Evolutionary conservation across 2,329 filamentous ascomycete genomes (phyloP).

Genomic region (Fusarium nygamai): DNA sequence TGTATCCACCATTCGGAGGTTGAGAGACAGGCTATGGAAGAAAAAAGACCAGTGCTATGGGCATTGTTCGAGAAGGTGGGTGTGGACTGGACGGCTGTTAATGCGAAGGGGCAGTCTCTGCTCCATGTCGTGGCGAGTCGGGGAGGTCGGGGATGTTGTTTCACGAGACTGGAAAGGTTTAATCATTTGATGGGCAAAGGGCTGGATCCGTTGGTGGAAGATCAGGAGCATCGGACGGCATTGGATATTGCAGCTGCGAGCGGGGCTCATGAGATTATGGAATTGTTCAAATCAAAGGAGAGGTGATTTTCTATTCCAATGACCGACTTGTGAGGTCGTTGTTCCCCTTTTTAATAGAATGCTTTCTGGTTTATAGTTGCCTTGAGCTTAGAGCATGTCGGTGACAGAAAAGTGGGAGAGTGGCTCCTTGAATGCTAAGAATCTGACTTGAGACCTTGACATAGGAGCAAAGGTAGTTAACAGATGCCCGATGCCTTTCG

Average conservation of each 20-base stretch:
- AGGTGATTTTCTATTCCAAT: too few species aligned
- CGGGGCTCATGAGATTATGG: not conserved
- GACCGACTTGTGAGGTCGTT: not conserved
- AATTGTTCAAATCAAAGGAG: not conserved
- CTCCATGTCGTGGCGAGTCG: not conserved
- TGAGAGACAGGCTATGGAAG: not conserved
- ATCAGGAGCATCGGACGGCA: not conserved
- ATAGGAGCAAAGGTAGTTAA: not conserved
- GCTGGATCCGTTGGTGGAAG: not conserved
- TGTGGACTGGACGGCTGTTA: not conserved
- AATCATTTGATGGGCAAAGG: not conserved
- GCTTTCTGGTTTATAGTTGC: not conserved
- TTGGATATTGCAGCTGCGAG: not conserved
- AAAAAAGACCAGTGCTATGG: not conserved
- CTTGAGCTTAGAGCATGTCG: not conserved
- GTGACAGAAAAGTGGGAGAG: not conserved
- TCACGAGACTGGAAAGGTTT: not conserved
- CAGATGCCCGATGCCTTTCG: too few species aligned
- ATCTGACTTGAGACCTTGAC: not conserved
- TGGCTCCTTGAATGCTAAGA: not conserved
- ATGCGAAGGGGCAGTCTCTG: not conserved
- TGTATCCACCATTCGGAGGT: not conserved
- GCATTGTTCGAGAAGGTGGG: not conserved
- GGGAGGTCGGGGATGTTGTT: fast-evolving
- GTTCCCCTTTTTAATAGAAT: too few species aligned